Base-by-base conservation (phyloP, 352 stramenopile genomes). In the Phytophthora pini region DNA sequence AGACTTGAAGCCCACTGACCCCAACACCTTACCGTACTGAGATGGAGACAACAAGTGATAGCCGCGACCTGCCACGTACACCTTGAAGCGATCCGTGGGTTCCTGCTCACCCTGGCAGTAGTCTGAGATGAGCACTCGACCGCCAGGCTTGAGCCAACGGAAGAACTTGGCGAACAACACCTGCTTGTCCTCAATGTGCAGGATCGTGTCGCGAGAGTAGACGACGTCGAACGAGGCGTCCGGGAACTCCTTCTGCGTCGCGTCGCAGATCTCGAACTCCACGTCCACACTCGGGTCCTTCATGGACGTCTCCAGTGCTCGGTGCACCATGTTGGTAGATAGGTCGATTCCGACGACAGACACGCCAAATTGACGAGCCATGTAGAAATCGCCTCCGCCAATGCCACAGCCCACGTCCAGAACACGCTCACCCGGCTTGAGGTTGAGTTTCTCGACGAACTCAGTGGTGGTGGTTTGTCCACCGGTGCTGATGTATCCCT, bases 301-400 rank as follows among this genome's bases (percentile, higher is more conserved):
- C 77, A 90, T 87, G 13, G 80, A 88, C 13, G 61, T 77, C 60
- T 91, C 82, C n/a, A 91, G 69, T 7, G 82, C 80, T 4, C 80
- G 80, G 51, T 91, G 79, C 22, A 91, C 77, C 82, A 91, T 91
- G 62, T 91, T 91, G 12, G 80, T 89, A 17, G 82, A 91, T 12
- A 91, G 65, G 61, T 91, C 82, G 53, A 91, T 91, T 17, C 80
- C 82, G 11, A 91, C 74, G 8, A 91, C 82, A 1, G 89, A 85
- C 26, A 90, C 79, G 22, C 84, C 88, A 27, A 98, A 90, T 52
- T 95, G 84, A 40, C 96, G 95, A 11, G 90, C 90, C 67, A 97
- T 20, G 17, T 20, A 20, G 17, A 20, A 20, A 20, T 20, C 17
- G 17, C 17, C 17, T 20, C 17, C 17, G 17, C 17, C 17, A 20